Conservation (phyloP, 306 rosid species). For the Vachellia pachyceras region DNA sequence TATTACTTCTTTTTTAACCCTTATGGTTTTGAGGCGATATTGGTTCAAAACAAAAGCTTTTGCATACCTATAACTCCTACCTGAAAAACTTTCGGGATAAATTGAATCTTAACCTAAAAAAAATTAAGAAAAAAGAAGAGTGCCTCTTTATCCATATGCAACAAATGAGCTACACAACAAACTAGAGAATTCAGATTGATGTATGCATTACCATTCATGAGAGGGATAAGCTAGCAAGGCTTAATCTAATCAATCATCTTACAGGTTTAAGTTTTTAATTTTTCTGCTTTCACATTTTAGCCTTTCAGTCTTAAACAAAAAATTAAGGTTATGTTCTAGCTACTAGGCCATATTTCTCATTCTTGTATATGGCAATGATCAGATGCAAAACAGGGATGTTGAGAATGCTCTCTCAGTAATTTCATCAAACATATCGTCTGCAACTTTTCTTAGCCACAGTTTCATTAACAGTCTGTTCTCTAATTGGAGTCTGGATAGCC, state of each 20-base stretch:
- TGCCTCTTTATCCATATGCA: neutral
- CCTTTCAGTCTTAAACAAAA: no score
- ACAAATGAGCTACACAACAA: neutral
- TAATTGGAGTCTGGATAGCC: constrained; percentile 77
- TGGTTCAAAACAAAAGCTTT: no score
- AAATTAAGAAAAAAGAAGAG: no score
- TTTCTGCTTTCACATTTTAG: neutral
- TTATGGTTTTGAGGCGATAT: no score
- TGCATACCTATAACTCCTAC: no score
- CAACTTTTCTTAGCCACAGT: constrained; percentile 60
- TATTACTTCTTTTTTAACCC: no score
- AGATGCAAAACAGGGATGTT: constrained; percentile 55
- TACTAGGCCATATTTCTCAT: neutral
- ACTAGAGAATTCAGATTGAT: no score
- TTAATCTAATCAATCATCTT: neutral
- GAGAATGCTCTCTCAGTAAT: constrained; percentile 17
- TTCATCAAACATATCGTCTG: constrained; percentile 63
- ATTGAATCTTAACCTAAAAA: no score
- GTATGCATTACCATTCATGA: no score
- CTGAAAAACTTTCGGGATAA: no score
- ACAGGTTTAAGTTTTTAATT: neutral
- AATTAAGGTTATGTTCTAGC: no score
- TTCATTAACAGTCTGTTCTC: constrained; percentile 68
- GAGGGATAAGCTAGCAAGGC: neutral
- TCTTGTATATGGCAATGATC: constrained; percentile 5